Base-by-base conservation (phyloP, 352 stramenopile genomes). In the Pythium aphanidermatum region DNA sequence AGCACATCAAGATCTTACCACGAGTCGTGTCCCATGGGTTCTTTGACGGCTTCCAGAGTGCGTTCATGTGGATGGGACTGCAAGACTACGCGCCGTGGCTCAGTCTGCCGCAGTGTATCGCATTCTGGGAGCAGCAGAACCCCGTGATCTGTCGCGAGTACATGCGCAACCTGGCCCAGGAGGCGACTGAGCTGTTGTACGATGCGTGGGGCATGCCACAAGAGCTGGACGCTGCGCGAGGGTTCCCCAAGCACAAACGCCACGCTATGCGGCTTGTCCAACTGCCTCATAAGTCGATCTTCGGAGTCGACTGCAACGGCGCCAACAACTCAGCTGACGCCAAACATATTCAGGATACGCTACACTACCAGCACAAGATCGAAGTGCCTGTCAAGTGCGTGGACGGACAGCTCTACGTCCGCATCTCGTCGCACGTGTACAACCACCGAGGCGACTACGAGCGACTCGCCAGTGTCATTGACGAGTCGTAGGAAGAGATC, bases 311-410 rank as follows among this genome's bases (percentile, higher is more conserved):
- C 21, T 53, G 41, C 24, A 61, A 55, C 24, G 31, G 3, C 11
- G 8, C 21, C 4, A 74, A 81, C 39, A 89, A 73, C 9, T 96
- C 87, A 0, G 70, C 66, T 2, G 77, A 97, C 58, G 88, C 86
- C 36, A 96, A 97, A 38, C 61, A 67, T n/a, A 69, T 97, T 14
- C 91, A 97, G 67, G 91, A 97, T 54, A 73, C 65, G 47, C 66
- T 98, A 16, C 92, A 96, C 60, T 50, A 69, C 16, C 20, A 39
- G 14, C 61, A 91, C 38, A 45, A 52, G 17, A 91, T 98, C 35
- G 93, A 98, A 74, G 88, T 95, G 32, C 93, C 93, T 9, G 74
- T 98, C 27, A 98, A 97, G 62, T 96, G 83, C 47, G 63, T 98
- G 14, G 70, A 91, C 25, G 81, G 73, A 0, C 54, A 60, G 20